Evolutionary conservation across 352 stramenopile species (phyloP).

Genomic region (Phytophthora foliorum): DNA sequence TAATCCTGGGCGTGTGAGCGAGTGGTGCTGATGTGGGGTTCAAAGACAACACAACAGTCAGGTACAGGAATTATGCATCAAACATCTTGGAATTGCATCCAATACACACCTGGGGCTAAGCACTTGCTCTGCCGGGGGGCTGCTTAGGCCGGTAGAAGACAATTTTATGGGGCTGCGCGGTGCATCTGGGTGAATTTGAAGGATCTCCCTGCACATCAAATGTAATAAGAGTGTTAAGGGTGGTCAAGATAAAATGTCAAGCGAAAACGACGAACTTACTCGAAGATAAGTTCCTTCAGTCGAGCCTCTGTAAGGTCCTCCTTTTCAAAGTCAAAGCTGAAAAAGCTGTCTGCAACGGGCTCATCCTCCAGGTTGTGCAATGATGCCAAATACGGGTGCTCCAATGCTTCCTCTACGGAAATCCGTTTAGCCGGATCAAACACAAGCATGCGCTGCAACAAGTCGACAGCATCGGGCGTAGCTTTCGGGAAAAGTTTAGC

Average conservation of each 20-base stretch:
- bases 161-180: slow-evolving; percentile 32
- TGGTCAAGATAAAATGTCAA: not conserved
- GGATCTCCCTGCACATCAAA: slow-evolving; percentile 61
- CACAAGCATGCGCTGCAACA: slow-evolving; percentile 90
- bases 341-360: slow-evolving; percentile 74
- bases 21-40: slow-evolving; percentile 28
- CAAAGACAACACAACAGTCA: slow-evolving; percentile 13
- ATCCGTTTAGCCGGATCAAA: slow-evolving; percentile 92
- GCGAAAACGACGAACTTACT: slow-evolving; percentile 52
- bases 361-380: slow-evolving; percentile 95
- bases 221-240: not conserved
- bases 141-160: slow-evolving; percentile 23
- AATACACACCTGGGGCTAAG: slow-evolving; percentile 60
- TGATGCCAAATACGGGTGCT: slow-evolving; percentile 92
- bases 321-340: slow-evolving; percentile 93
- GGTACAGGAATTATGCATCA: not conserved
- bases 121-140: slow-evolving; percentile 48
- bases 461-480: slow-evolving; percentile 76
- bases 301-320: slow-evolving; percentile 83
- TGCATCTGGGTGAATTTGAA: slow-evolving; percentile 76
- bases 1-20: slow-evolving; percentile 18
- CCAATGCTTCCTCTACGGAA: slow-evolving; percentile 93
- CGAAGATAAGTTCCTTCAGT: slow-evolving; percentile 90
- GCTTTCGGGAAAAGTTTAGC: slow-evolving; percentile 78
- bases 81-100: not conserved